Percentiles rank a stretch among this genome's conserved stretches.
Conservation (phyloP, 257 asterid genomes). For the Nicotiana undulata region DNA sequence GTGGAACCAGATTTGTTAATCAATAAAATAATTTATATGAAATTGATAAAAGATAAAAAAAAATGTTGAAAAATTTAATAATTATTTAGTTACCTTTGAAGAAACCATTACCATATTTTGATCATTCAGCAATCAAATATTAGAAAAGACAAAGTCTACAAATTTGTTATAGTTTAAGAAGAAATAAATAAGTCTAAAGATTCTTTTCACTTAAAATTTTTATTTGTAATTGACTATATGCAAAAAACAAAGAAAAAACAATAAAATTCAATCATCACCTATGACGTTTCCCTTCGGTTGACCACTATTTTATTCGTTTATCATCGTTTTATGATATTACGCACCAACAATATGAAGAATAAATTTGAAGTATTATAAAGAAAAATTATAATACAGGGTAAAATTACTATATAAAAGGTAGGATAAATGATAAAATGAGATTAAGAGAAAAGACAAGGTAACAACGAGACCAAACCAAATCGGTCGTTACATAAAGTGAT, state of each 20-base stretch:
- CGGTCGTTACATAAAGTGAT: too few species aligned
- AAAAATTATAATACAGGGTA: too few species aligned
- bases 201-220: not conserved
- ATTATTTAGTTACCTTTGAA: not conserved
- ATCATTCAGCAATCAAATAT: not conserved
- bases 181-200: not conserved
- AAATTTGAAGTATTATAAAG: too few species aligned
- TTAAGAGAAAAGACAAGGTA: too few species aligned
- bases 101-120: not conserved
- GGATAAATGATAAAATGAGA: too few species aligned
- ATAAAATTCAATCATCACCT: not conserved
- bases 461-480: too few species aligned
- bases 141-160: not conserved
- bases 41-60: not conserved
- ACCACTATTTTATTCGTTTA: not conserved
- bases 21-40: not conserved
- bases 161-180: too few species aligned
- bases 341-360: too few species aligned
- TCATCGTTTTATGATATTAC: too few species aligned
- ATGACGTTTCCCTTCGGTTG: not conserved
- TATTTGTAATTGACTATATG: too few species aligned
- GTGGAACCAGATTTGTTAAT: not conserved
- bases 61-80: not conserved
- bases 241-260: too few species aligned
- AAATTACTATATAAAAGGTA: too few species aligned